Base-by-base conservation (phyloP, 2,329 filamentous ascomycete species). In the Neonectria neomacrospora region DNA sequence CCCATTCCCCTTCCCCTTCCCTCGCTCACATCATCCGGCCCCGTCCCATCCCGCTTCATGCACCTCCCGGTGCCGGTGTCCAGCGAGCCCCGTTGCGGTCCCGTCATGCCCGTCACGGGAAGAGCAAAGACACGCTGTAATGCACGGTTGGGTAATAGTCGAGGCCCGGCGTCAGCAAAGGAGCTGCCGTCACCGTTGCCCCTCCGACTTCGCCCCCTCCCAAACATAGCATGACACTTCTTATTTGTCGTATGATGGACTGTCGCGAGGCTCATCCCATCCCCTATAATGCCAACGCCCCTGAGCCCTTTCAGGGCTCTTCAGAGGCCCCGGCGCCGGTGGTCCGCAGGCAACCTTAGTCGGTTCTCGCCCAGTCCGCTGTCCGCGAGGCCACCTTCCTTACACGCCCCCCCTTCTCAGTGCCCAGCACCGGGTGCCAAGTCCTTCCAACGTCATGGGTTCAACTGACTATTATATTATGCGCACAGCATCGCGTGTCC, bases 121-220 rank as follows among this genome's bases (percentile, higher is more conserved):
- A 56, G 58, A 58, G 42, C 45, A 68, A 39, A 63, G 67, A 60
- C 55, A 67, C 63, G 53, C 51, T 58, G 57, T 50, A 63, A 70
- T 67, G 68, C 64, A 68, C 47, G 58, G 59, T 69, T 71, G 61
- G 42, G 70, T 71, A 72, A 71, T 72, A 67, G 60, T 58, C 54
- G 50, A 67, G 39, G 45, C 26, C 62, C 52, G 16, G 62, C 48
- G 54, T 68, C 63, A 70, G 61, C 66, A 63, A 61, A 64, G 50
- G 44, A 52, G 56, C 48, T 61, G 48, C 45, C 56, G 16, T 61
- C 50, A 34, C 55, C 44, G 44, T 52, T 37, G 37, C 39, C 54
- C 56, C 61, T 68, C 70, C 68, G 70, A 67, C 61, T 67, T 70
- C 64, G 67, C 67, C 67, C 68, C 63, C 53, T n/a, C 32, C 42